Evolutionary conservation across 208 protist genomes (phyloP).

Genomic region (Trypanosoma melophagium): DNA sequence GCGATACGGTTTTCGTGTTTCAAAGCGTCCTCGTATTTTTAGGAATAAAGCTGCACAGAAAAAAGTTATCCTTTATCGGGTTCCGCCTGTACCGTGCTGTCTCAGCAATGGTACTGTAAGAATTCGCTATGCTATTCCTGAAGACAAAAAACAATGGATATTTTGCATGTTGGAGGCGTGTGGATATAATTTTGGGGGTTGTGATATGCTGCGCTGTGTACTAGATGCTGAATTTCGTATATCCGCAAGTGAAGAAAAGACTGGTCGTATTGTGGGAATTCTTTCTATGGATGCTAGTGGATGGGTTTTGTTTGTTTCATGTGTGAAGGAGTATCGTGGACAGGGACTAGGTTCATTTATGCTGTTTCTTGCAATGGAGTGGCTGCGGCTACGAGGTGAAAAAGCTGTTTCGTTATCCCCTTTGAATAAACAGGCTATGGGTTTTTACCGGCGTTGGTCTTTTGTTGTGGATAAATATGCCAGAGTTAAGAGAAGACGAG

Average conservation of each 20-base stretch:
- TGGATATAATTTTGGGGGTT: slow-evolving; percentile 40
- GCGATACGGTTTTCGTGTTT: slow-evolving; percentile 6
- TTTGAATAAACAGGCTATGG: slow-evolving; percentile 19
- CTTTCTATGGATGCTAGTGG: slow-evolving; percentile 33
- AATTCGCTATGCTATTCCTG: slow-evolving; percentile 17
- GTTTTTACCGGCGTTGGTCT: slow-evolving; percentile 42
- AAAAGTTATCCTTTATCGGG: neutral
- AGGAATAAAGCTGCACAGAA: slow-evolving; percentile 10
- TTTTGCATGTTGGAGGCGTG: slow-evolving; percentile 30
- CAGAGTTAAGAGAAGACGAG: slow-evolving; percentile 13
- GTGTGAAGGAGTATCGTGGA: slow-evolving; percentile 26
- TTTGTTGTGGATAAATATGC: slow-evolving; percentile 22
- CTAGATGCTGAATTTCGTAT: slow-evolving; percentile 35
- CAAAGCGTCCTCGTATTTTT: neutral
- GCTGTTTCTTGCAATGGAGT: slow-evolving; percentile 54
- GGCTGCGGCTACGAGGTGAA: slow-evolving; percentile 25
- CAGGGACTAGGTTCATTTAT: slow-evolving; percentile 48
- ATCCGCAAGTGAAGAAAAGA: slow-evolving; percentile 19
- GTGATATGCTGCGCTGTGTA: slow-evolving; percentile 26
- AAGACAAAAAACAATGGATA: slow-evolving; percentile 29
- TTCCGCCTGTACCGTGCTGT: slow-evolving; percentile 10
- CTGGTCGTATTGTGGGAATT: slow-evolving; percentile 31
- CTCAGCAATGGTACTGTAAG: slow-evolving; percentile 10
- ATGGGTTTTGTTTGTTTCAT: slow-evolving; percentile 44
- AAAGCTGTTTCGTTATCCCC: slow-evolving; percentile 33